Conservation (phyloP, 2,329 filamentous ascomycete species). For the Ceratocystis lukuohia region DNA sequence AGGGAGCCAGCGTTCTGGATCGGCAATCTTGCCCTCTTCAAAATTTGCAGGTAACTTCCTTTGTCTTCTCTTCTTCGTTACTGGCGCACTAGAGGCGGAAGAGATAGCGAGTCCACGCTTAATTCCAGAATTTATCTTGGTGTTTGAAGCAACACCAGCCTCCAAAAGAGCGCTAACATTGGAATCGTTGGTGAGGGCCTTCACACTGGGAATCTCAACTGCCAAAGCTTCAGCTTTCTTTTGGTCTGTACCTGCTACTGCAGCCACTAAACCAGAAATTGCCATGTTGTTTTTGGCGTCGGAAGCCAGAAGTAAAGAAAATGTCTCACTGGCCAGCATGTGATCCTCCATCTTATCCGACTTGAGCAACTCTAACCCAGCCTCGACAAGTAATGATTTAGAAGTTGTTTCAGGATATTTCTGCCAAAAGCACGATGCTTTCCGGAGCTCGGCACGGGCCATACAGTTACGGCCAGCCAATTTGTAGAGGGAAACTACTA, state of each 20-base stretch:
- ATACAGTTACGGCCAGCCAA: conserved; percentile 59
- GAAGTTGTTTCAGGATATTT: conserved; percentile 36
- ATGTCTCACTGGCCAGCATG: conserved; percentile 60
- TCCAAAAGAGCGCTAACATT: conserved; percentile 49
- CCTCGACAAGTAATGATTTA: conserved; percentile 61
- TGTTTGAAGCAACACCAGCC: conserved; percentile 44
- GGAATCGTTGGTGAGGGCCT: conserved; percentile 45
- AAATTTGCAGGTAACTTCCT: conserved; percentile 58
- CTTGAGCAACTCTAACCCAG: conserved; percentile 68
- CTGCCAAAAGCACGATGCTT: conserved; percentile 72
- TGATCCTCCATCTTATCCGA: conserved; percentile 59
- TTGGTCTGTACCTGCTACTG: conserved; percentile 52
- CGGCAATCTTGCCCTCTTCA: conserved; percentile 64
- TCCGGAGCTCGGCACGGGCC: conserved; percentile 59
- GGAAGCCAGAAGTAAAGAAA: conserved; percentile 54
- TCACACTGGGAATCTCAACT: conserved; percentile 45
- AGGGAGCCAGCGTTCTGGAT: conserved; percentile 88
- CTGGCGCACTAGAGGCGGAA: conserved; percentile 25
- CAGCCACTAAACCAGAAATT: conserved; percentile 73
- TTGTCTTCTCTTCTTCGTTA: conserved; percentile 44
- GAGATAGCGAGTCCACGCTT: conserved; percentile 34
- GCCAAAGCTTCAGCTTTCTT: conserved; percentile 42
- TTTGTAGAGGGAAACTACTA: conserved; percentile 67
- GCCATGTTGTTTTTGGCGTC: conserved; percentile 56
- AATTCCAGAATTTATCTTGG: conserved; percentile 27